Base-by-base conservation (phyloP, 2,329 filamentous ascomycete species). In the Blastomyces parvus region DNA sequence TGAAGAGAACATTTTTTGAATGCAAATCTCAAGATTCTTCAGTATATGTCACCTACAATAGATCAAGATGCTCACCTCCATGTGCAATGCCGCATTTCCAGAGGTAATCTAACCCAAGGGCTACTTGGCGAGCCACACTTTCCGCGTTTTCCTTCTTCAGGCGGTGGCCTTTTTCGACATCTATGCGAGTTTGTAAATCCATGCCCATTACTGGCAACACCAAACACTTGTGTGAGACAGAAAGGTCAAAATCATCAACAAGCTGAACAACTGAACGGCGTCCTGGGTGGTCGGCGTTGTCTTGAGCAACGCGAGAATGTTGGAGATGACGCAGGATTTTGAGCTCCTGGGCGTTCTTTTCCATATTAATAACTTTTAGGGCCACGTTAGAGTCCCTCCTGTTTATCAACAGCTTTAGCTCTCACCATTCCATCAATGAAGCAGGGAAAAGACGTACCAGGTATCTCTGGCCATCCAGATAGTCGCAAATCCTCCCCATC, bases 51-150 rank as follows among this genome's bases (percentile, higher is more conserved):
- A 17, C 17, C 40, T 42, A 42, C 30, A 30, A 30, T 5, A 30
- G 5, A 30, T 30, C 30, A 30, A 30, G 30, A 30, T 60, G 30
- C 27, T 60, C 13, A 60, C 42, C 30, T 44, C 30, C 38, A 44
- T 25, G 22, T 22, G 36, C 58, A 60, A 60, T 48, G 36, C 38
- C 56, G 56, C 38, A 36, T 59, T 42, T 59, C 56, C 30, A 36
- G 56, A 59, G 27, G n/a, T 59, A 59, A 13, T 59, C 30, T 30
- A 59, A 42, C 1, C 38, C 56, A n/a, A 36, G 27, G 56, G 38
- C 56, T 59, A 36, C 38, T 36, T n/a, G 27, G 38, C 2, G 5
- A 44, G 2, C 2, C 2, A 44, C 42, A 7, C 5, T 44, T n/a
- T 0, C 2, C 42, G 42, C 42, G n/a, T 4, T 7, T 17, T 44